Conservation (phyloP, 23 red algal genomes). For the Pyropia yezoensis region DNA sequence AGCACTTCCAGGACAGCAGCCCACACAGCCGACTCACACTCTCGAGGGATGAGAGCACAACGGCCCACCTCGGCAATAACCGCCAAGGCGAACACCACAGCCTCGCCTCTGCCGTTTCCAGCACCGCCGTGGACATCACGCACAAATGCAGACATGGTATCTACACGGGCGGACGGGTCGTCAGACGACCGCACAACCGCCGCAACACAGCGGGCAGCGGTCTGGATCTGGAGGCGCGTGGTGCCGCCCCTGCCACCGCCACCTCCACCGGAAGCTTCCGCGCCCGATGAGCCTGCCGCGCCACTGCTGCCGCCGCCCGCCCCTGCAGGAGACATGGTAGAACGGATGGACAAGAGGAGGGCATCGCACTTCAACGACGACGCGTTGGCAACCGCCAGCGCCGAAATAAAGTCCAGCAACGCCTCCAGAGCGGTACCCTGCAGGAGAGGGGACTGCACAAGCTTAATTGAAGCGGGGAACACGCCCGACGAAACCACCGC, state of each 20-base stretch:
- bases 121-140: too few species aligned
- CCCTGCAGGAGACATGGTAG: too few species aligned
- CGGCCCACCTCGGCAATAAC: too few species aligned
- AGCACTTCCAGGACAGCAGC: slow-evolving; percentile 27
- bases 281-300: not conserved
- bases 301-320: too few species aligned
- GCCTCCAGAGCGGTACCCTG: slow-evolving; percentile 48
- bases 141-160: too few species aligned
- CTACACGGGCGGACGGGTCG: too few species aligned
- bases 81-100: too few species aligned
- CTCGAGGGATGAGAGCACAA: too few species aligned
- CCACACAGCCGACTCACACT: not conserved
- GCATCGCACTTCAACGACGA: slow-evolving; percentile 14
- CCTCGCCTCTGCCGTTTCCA: too few species aligned
- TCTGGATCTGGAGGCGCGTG: too few species aligned
- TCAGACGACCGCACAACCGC: too few species aligned
- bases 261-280: slow-evolving; percentile 1
- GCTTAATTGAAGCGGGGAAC: not conserved
- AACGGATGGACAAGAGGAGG: slow-evolving; percentile 11
- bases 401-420: slow-evolving; percentile 25
- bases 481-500: not conserved
- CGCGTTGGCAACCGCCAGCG: slow-evolving; percentile 25
- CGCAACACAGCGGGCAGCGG: too few species aligned
- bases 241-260: not conserved
- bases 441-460: slow-evolving; percentile 29